Base-by-base conservation (phyloP, 2,329 filamentous ascomycete species). In the Hymenoscyphus scutula region DNA sequence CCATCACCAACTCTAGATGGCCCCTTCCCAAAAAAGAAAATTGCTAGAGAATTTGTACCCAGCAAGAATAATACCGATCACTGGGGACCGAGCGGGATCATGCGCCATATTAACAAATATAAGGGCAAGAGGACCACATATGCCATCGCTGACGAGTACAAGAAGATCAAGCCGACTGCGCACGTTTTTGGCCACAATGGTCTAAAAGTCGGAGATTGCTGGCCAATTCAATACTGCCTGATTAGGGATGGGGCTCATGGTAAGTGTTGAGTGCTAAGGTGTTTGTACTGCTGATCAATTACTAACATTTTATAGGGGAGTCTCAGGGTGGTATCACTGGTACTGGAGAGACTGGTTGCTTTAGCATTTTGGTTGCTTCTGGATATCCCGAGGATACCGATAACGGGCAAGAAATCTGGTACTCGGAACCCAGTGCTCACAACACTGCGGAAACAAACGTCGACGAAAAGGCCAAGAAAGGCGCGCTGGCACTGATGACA, bases 201-300 rank as follows among this genome's bases (percentile, higher is more conserved):
- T 11, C 29, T 60, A 1, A 38, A 11, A 2, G 32, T 63, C 4
- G 61, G 61, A 5, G 15, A 19, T n/a, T 56, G 57, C 8, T 63
- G 61, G 61, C 61, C 61, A 7, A 5, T 60, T 4, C 23, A n/a
- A 23, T 27, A 57, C 23, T 53, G 57, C 5, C 51, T 41, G 2
- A n/a, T 27, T 25, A 27, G 61, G 34, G 62, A 63, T 38, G 62
- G 62, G 15, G 62, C 45, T 25, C 62, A 63, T 37, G 61, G 61
- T 60, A 53, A 51, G 61, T 56, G 13, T 7, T 51, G 11, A 45
- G 61, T 56, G 13, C 3, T 32, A 5, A 29, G n/a, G 11, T 23
- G n/a, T n/a, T 30, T 17, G 11, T 10, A 34, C 41, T 11, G 10
- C 25, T 8, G 27, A 37, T 55, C 54, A 54, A 11, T 51, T 51